These are phyloP conservation scores for Penicillium psychrosexuale DNA, from an alignment of 2,329 filamentous ascomycete genomes.

Conservation along the genomic window DNA sequence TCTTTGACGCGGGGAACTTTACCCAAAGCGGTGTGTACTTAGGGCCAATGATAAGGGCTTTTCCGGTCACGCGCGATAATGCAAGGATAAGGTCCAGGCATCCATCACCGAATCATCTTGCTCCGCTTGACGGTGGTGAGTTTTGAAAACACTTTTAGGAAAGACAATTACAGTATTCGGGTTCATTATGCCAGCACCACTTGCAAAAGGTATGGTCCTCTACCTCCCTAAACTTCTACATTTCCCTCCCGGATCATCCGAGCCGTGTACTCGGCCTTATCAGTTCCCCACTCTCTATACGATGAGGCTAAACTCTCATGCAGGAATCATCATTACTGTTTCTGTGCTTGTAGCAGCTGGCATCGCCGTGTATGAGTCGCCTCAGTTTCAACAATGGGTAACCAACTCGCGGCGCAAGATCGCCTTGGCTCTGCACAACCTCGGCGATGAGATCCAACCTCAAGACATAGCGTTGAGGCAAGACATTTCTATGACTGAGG, in stretches of 20 bases:
- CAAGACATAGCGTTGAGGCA: slow-evolving; percentile 32
- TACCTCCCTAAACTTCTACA: background rate
- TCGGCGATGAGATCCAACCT: slow-evolving; percentile 60
- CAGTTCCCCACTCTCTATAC: slow-evolving; percentile 18
- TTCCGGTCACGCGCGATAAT: slow-evolving; percentile 29
- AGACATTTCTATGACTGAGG: slow-evolving; percentile 50
- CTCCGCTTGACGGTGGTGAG: background rate
- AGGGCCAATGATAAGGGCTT: slow-evolving; percentile 38
- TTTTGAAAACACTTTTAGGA: background rate
- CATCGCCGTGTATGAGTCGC: slow-evolving; percentile 62
- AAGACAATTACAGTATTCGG: background rate
- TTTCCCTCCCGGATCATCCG: slow-evolving; percentile 10
- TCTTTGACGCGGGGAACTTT: slow-evolving; percentile 28
- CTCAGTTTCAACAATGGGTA: slow-evolving; percentile 62
- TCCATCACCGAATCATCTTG: slow-evolving; percentile 19
- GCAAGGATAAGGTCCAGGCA: slow-evolving; percentile 18
- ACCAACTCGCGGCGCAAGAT: slow-evolving; percentile 60
- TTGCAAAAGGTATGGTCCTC: slow-evolving; percentile 46
- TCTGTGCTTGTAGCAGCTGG: slow-evolving; percentile 61
- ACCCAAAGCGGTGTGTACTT: slow-evolving; percentile 31
- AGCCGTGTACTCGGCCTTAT: slow-evolving; percentile 32
- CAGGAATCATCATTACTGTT: slow-evolving; percentile 62
- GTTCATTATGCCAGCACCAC: slow-evolving; percentile 44
- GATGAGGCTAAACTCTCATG: slow-evolving; percentile 18
- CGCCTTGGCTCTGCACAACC: slow-evolving; percentile 55